Evolutionary conservation across 176 grass and related monocot genomes (phyloP).

Genomic region (Paspalum vaginatum): DNA sequence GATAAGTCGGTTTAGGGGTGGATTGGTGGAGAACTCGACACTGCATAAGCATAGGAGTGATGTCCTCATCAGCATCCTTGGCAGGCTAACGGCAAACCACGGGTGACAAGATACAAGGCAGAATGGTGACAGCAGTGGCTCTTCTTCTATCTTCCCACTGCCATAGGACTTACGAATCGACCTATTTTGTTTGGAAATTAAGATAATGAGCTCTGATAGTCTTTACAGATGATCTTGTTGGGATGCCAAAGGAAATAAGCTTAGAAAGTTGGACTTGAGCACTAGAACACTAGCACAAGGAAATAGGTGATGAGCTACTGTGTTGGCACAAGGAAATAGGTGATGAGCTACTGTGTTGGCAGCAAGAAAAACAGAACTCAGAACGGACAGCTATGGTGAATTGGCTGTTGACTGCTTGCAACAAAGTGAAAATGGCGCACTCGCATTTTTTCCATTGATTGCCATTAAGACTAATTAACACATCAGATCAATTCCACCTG

Average conservation of each 20-base stretch:
- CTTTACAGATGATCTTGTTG: background rate
- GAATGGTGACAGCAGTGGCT: background rate
- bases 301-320: background rate
- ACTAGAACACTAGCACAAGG: background rate
- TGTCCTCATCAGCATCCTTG: no score
- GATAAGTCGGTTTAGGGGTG: no score
- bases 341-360: no score
- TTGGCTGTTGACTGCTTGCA: background rate
- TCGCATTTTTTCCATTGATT: background rate
- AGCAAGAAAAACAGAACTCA: background rate
- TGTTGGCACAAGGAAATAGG: background rate
- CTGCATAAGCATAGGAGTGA: no score
- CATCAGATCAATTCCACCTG: background rate
- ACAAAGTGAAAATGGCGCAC: background rate
- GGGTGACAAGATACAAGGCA: background rate
- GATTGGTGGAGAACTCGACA: no score
- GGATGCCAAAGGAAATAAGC: background rate
- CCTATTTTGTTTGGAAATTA: background rate
- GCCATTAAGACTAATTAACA: background rate
- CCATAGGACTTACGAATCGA: background rate
- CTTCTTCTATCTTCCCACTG: background rate
- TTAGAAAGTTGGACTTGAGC: background rate
- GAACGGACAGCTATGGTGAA: background rate
- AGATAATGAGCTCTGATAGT: background rate
- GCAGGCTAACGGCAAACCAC: background rate